Base-by-base conservation (phyloP, 352 stramenopile genomes). In the Hyaloperonospora brassicae region DNA sequence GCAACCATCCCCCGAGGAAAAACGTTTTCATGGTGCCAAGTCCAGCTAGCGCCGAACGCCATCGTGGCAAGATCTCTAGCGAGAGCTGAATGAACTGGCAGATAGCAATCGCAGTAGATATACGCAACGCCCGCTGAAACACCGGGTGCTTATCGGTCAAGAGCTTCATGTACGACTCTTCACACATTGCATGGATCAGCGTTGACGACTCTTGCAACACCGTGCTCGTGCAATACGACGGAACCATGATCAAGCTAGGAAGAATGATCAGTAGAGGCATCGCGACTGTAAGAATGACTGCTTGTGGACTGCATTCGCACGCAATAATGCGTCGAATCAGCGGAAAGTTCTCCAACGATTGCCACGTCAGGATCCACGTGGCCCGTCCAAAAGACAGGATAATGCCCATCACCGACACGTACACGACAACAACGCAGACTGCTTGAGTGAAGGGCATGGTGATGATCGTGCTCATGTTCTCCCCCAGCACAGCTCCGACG, bases 301-400 rank as follows among this genome's bases (percentile, higher is more conserved):
- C 79, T 61, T 94, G 84, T 2, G 84, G 84, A 5, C 72, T 68
- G 38, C 76, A 87, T 59, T 91, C 81, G 47, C 76, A 71, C 9
- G 76, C 72, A 60, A 94, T 90, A 34, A 92, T 89, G 34, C 84
- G 77, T 6, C 84, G 81, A 53, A 94, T 94, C 24, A 92, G 77
- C 47, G 84, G 84, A 53, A 94, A 94, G 52, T 94, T 89, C 50
- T 87, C 62, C 30, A 84, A 71, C 36, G 84, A 94, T 50, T 94
- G 84, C 84, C 84, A 94, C 52, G 79, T 92, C 49, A 94, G 71
- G 60, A 94, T 94, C 84, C 84, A 94, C 34, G 75, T 92, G 14
- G 84, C 80, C 14, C 84, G 81, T 8, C 81, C 84, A 45, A 94
- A 89, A 24, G 81, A 85, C 34, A 94, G 55, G 47, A 92, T 71